Conservation (phyloP, 768 basidiomycete genomes). For the Boletus sp. region DNA sequence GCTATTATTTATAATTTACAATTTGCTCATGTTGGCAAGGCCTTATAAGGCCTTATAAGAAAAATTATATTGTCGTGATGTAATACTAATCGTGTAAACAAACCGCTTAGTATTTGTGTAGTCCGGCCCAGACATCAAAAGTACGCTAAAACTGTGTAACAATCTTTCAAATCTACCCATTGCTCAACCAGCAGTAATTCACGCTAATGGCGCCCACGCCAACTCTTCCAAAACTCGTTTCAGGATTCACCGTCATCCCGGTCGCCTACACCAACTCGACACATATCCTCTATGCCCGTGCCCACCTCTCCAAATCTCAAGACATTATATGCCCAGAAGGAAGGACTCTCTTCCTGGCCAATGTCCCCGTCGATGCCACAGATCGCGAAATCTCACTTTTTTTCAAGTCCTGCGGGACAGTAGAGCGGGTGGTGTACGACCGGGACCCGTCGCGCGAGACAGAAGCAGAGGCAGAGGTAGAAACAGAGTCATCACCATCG, state of each 20-base stretch:
- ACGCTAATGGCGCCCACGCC: conserved; percentile 6
- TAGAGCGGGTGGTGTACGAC: conserved; percentile 74
- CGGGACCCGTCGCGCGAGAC: conserved; percentile 36
- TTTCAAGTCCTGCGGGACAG: conserved; percentile 75
- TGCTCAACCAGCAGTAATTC: neutral
- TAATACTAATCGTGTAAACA: no score
- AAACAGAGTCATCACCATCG: neutral
- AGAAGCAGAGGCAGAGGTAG: conserved; percentile 30
- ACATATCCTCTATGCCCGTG: conserved; percentile 78
- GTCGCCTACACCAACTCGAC: conserved; percentile 41
- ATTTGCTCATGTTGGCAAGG: no score
- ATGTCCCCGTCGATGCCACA: conserved; percentile 85
- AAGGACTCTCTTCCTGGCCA: conserved; percentile 85
- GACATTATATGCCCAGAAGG: conserved; percentile 42
- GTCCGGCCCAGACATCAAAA: no score
- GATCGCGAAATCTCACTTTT: conserved; percentile 74
- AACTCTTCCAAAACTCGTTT: conserved; percentile 22
- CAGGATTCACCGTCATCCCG: conserved; percentile 40
- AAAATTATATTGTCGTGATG: no score
- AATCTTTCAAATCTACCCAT: neutral
- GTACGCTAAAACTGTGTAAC: no score
- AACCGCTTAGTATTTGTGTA: no score
- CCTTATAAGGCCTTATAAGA: no score
- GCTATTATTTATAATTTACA: no score
- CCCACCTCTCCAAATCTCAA: conserved; percentile 53